Evolutionary conservation across 495 filamentous ascomycete genomes (phyloP).

Genomic region (Penicilliopsis zonata): DNA sequence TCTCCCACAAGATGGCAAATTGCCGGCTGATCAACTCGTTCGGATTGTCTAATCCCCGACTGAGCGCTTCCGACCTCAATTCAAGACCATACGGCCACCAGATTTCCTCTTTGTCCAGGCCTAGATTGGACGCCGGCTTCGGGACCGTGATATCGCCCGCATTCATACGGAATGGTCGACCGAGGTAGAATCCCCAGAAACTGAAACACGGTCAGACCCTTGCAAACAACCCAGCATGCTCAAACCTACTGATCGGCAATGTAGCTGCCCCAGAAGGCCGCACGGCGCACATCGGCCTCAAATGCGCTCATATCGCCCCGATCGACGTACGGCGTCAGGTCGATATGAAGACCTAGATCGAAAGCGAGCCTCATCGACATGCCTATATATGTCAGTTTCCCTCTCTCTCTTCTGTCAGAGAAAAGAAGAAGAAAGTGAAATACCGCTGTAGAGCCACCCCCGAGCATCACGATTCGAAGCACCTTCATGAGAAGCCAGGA

Average conservation of each 20-base stretch:
- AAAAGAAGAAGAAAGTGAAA: constrained; percentile 4
- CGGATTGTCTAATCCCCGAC: constrained; percentile 19
- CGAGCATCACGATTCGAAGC: constrained; percentile 36
- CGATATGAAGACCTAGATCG: constrained; percentile 36
- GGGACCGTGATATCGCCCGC: constrained; percentile 32
- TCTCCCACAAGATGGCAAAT: constrained; percentile 36
- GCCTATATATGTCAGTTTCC: constrained; percentile 8
- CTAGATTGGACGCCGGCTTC: constrained; percentile 28
- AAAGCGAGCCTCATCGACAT: constrained; percentile 41
- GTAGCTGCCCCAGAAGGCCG: constrained; percentile 41
- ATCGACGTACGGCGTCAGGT: constrained; percentile 34
- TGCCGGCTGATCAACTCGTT: constrained; percentile 31
- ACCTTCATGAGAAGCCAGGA: constrained; percentile 36
- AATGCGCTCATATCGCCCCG: constrained; percentile 27
- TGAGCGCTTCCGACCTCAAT: constrained; percentile 6
- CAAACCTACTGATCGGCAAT: constrained; percentile 36
- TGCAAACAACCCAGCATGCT: too few species aligned
- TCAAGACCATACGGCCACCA: constrained; percentile 36
- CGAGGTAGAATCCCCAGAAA: constrained; percentile 39
- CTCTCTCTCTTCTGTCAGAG: not conserved
- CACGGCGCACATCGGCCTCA: constrained; percentile 32
- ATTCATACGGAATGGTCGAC: constrained; percentile 34
- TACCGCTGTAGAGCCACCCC: constrained; percentile 40
- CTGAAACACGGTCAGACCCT: constrained; percentile 7
- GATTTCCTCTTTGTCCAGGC: constrained; percentile 20